Evolutionary conservation across 2,329 filamentous ascomycete genomes (phyloP).

Genomic region (Trichothecium sympodiale): DNA sequence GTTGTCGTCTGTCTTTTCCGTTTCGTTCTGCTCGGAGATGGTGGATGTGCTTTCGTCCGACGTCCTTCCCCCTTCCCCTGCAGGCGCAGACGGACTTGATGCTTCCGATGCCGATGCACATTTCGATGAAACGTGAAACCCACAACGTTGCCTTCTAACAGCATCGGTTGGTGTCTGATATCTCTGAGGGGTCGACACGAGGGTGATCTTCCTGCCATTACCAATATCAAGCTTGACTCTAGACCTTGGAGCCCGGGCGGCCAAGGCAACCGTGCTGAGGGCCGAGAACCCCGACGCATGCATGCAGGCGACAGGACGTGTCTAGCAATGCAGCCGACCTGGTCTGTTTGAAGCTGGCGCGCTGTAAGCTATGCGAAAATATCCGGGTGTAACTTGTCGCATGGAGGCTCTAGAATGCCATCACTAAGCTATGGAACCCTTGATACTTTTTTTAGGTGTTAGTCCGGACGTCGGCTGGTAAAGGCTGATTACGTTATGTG

Average conservation of each 20-base stretch:
- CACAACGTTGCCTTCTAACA: not conserved
- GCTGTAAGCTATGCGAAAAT: too few species aligned
- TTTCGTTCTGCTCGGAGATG: too few species aligned
- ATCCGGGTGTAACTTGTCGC: too few species aligned
- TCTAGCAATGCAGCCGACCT: not conserved
- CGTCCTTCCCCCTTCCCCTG: not conserved
- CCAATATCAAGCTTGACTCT: not conserved
- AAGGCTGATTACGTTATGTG: too few species aligned
- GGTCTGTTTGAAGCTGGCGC: too few species aligned
- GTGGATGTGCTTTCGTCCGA: too few species aligned
- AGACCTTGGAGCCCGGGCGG: conserved; percentile 3
- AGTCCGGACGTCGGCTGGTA: too few species aligned
- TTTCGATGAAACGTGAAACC: conserved; percentile 1
- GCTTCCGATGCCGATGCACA: not conserved
- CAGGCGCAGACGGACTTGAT: not conserved
- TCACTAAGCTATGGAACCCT: too few species aligned
- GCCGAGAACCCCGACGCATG: conserved; percentile 4
- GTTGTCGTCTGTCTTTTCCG: too few species aligned
- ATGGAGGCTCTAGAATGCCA: too few species aligned
- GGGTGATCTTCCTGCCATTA: not conserved
- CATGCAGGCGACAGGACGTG: conserved; percentile 3
- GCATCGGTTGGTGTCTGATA: not conserved
- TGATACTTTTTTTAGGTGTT: too few species aligned
- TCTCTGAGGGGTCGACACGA: not conserved
- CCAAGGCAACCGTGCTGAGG: conserved; percentile 6